phyloP scores from a whole-genome alignment of 2,329 filamentous ascomycete species.

The Microascus cirrosus region DNA sequence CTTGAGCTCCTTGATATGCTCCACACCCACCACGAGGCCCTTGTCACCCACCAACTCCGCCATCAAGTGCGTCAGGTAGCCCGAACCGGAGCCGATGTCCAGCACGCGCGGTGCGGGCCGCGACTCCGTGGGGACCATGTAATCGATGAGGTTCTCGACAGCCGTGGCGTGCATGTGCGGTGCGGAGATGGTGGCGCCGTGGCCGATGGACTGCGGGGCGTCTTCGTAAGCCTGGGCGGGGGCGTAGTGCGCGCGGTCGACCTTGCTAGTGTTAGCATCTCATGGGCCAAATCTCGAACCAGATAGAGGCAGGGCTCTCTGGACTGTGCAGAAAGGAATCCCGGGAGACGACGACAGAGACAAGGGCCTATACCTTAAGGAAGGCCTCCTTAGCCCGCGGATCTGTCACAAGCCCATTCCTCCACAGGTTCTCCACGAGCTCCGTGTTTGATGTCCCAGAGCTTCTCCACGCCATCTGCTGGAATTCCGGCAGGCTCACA shows the following conservation, averaged over 20 bases:
- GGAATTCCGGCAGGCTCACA: slow-evolving; percentile 7
- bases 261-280: slow-evolving; percentile 32
- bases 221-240: slow-evolving; percentile 58
- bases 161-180: slow-evolving; percentile 52
- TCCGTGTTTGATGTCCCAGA: slow-evolving; percentile 63
- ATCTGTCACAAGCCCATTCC: slow-evolving; percentile 61
- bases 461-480: slow-evolving; percentile 79
- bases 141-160: slow-evolving; percentile 34
- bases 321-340: not conserved
- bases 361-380: slow-evolving; percentile 40
- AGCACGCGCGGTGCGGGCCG: slow-evolving; percentile 42
- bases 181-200: slow-evolving; percentile 45
- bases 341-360: not conserved
- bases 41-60: slow-evolving; percentile 58
- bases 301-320: not conserved
- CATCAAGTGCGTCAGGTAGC: slow-evolving; percentile 80
- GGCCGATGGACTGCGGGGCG: slow-evolving; percentile 42
- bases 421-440: slow-evolving; percentile 68
- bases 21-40: slow-evolving; percentile 55
- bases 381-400: slow-evolving; percentile 69
- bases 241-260: slow-evolving; percentile 81
- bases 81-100: slow-evolving; percentile 65
- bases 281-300: not conserved
- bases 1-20: slow-evolving; percentile 57
- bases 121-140: slow-evolving; percentile 22